Conservation (phyloP, 305 asterid species). For the Fraxinus angustifolia region DNA sequence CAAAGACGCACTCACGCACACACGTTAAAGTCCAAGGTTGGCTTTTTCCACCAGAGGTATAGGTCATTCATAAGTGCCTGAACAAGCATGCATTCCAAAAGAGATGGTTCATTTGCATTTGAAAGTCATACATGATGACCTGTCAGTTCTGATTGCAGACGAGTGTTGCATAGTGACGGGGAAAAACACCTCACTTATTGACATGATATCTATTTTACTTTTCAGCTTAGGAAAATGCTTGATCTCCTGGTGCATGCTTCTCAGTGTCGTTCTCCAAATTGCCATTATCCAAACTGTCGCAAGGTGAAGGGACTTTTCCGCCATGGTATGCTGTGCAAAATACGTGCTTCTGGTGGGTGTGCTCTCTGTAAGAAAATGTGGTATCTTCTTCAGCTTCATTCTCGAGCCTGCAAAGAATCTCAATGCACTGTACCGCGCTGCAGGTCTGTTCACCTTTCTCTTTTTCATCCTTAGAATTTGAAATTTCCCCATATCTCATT, state of each 20-base stretch:
- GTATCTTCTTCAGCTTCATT: constrained; percentile 94
- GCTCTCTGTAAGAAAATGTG: constrained; percentile 93
- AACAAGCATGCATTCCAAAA: constrained; percentile 9
- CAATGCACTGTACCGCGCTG: constrained; percentile 93
- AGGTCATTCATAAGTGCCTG: not conserved
- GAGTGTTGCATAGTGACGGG: not conserved
- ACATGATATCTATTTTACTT: constrained; percentile 22
- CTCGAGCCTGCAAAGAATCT: constrained; percentile 94
- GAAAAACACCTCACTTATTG: constrained; percentile 1
- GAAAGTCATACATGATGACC: not conserved
- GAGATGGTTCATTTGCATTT: not conserved
- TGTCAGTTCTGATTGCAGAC: not conserved
- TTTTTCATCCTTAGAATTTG: not conserved
- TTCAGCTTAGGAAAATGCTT: constrained; percentile 95
- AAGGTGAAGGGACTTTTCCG: constrained; percentile 98
- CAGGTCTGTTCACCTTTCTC: constrained; percentile 53
- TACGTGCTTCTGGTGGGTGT: constrained; percentile 91
- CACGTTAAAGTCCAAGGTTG: not conserved
- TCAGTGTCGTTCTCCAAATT: constrained; percentile 70
- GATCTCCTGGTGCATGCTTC: constrained; percentile 96
- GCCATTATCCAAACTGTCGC: constrained; percentile 89
- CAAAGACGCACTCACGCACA: not conserved
- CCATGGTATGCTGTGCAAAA: constrained; percentile 82
- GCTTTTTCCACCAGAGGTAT: not conserved
- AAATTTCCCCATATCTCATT: not conserved